Conservation (phyloP, 176 grass and related monocot genomes). For the Leersia perrieri region DNA sequence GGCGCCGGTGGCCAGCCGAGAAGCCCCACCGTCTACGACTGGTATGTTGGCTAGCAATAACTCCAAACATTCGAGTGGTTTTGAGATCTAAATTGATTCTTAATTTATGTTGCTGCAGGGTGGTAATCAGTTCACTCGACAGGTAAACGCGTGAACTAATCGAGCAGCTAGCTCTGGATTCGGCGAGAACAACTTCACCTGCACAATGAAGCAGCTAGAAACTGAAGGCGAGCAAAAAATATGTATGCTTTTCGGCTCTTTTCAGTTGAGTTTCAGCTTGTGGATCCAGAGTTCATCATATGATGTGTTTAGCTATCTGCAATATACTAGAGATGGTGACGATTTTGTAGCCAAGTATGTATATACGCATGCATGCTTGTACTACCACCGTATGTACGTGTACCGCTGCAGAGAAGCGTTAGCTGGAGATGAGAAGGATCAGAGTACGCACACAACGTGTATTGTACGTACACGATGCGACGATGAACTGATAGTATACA, state of each 20-base stretch:
- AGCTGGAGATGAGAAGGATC: neutral
- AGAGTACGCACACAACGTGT: neutral
- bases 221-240: too few relatives aligned
- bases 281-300: neutral
- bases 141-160: conserved; percentile 14
- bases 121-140: conserved; percentile 84
- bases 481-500: neutral
- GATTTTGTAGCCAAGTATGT: conserved; percentile 18
- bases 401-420: neutral
- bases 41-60: conserved; percentile 33
- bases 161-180: neutral
- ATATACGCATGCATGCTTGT: neutral
- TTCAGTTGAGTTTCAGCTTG: conserved; percentile 17
- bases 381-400: conserved; percentile 7
- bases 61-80: too few relatives aligned
- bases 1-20: conserved; percentile 47
- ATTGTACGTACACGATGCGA: neutral
- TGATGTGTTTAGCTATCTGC: neutral
- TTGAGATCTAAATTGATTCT: too few relatives aligned
- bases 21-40: conserved; percentile 87
- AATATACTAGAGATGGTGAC: neutral
- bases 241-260: neutral
- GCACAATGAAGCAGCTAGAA: neutral
- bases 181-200: neutral
- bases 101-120: conserved; percentile 31